Percentiles rank a stretch among this genome's conserved stretches.
These are phyloP conservation scores for Magnusiomyces suaveolens DNA, from an alignment of 1,139 yeast genomes.

Conservation along the genomic window DNA sequence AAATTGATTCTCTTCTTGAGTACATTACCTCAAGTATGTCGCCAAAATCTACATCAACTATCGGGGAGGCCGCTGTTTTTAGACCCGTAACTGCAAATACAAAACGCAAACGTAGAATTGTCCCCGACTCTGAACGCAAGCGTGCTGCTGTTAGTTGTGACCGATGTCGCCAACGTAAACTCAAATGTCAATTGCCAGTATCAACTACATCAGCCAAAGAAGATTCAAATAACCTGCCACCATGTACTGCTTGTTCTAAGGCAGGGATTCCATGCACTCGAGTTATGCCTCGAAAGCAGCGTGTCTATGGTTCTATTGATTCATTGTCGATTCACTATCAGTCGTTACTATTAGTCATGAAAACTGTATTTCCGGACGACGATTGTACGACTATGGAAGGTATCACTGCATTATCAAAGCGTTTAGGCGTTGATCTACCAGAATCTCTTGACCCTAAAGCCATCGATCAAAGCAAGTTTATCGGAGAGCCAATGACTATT, in stretches of 20 bases:
- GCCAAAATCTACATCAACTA: background rate
- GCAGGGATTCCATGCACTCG: conserved; percentile 12
- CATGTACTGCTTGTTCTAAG: conserved; percentile 11
- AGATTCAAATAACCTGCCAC: background rate
- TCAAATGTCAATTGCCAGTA: conserved; percentile 11
- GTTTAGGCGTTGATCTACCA: conserved; percentile 6
- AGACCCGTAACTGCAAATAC: background rate
- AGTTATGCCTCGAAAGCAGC: conserved; percentile 12
- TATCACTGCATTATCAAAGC: conserved; percentile 5
- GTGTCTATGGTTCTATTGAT: conserved; percentile 15
- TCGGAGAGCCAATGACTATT: conserved; percentile 1
- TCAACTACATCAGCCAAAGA: background rate
- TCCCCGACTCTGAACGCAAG: conserved; percentile 15
- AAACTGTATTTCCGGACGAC: conserved; percentile 10
- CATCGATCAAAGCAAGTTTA: conserved; percentile 9
- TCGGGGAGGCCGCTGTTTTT: background rate
- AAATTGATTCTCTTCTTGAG: too few species aligned
- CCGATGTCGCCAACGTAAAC: conserved; percentile 14
- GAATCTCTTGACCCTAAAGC: conserved; percentile 10
- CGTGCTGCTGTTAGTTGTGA: conserved; percentile 15
- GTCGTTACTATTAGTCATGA: conserved; percentile 8
- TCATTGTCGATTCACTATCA: conserved; percentile 13
- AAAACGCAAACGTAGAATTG: conserved; percentile 13
- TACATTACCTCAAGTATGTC: too few species aligned
- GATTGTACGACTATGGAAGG: conserved; percentile 12